Base-by-base conservation (phyloP, 495 filamentous ascomycete genomes). In the Durotheca rogersii region DNA sequence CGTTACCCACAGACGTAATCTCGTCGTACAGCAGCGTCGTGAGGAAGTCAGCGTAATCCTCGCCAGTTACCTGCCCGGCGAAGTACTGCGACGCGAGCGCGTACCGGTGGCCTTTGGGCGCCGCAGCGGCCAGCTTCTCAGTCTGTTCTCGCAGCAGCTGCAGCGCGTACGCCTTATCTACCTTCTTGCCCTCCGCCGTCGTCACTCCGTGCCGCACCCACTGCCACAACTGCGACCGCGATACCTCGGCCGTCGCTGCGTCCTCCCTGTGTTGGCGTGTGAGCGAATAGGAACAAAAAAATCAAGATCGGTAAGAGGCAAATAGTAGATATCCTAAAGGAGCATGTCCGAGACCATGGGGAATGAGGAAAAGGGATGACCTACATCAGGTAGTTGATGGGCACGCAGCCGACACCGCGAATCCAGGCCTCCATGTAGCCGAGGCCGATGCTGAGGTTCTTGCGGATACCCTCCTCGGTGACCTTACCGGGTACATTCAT, bases 371-470 rank as follows among this genome's bases (percentile, higher is more conserved):
- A 52, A 42, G 16, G 7, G 29, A 17, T 12, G 14, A 65, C 73
- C 40, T 62, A 84, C 93, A 99, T 99, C n/a, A 98, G 76, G 68
- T 85, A 94, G 77, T 99, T 96, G 73, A 99, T 96, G 14, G 93
- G 94, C 47, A 99, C 90, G 58, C 93, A 99, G 29, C 93, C 93
- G 25, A 97, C 79, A 12, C 90, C 93, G 47, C 89, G 86, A 21
- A 97, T 78, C 93, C 93, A 99, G 55, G 88, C 92, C 72, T 99
- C 93, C 92, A 97, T 99, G 72, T 99, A 99, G 42, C 86, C 84
- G 1, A 99, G 81, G 15, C 94, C 93, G 64, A 99, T 97, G 70
- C 88, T 91, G 42, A 99, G 76, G 73, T 99, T 99, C 84, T 96
- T 96, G 62, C 90, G 84, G 75, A 99, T 96, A 44, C 93, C 93